phyloP scores from a whole-genome alignment of 768 basidiomycete genomes.

The Trametes maxima region DNA sequence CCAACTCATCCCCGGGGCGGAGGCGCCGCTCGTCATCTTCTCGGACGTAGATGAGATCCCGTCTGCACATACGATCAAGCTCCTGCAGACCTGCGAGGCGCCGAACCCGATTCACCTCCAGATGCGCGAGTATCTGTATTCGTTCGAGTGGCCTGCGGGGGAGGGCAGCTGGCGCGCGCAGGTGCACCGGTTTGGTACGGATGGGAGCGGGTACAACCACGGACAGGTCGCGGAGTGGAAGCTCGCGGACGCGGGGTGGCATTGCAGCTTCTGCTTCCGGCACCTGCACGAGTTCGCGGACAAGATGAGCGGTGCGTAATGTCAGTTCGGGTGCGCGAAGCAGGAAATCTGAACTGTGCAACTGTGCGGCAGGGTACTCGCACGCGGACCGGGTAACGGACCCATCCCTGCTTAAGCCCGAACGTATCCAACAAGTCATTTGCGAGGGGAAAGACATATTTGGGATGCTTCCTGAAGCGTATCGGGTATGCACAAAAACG shows the following conservation, averaged over 20 bases:
- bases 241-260: conserved; percentile 68
- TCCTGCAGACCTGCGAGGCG: conserved; percentile 57
- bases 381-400: conserved; percentile 64
- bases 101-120: conserved; percentile 58
- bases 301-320: conserved; percentile 47
- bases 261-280: conserved; percentile 69
- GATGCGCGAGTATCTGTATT: conserved; percentile 62
- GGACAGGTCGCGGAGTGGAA: conserved; percentile 48
- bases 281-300: conserved; percentile 57
- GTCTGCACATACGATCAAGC: conserved; percentile 48
- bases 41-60: conserved; percentile 68
- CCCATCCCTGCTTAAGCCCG: conserved; percentile 48
- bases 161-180: conserved; percentile 59
- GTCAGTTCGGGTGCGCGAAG: not conserved
- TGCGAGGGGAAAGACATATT: conserved; percentile 66
- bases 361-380: conserved; percentile 48
- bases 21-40: conserved; percentile 54
- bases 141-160: conserved; percentile 60
- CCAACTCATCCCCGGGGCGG: conserved; percentile 38
- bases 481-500: conserved; percentile 43
- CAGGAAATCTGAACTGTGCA: not conserved
- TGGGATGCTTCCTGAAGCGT: conserved; percentile 66
- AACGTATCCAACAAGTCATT: conserved; percentile 57
- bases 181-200: conserved; percentile 49
- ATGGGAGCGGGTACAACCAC: conserved; percentile 48